A percentile compares a stretch with the other conserved stretches of the same genome.
Evolutionary conservation across 1,139 yeast genomes (phyloP).

Genomic region (Zygosaccharomyces sapae): DNA sequence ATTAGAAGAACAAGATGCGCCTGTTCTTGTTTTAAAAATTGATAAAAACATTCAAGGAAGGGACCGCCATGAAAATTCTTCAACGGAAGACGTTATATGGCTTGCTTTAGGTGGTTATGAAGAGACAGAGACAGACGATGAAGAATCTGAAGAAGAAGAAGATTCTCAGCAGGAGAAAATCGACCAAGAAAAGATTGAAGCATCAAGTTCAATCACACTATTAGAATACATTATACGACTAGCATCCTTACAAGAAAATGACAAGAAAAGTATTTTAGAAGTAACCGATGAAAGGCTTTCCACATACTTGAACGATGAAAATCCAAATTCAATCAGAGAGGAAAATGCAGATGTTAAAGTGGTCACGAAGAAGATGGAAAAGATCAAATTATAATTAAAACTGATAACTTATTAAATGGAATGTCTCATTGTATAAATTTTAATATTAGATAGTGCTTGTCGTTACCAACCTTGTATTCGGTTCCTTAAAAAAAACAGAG

Average conservation of each 20-base stretch:
- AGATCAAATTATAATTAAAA: slow-evolving; percentile 12
- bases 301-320: slow-evolving; percentile 60
- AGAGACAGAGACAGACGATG: slow-evolving; percentile 25
- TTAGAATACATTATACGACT: slow-evolving; percentile 64
- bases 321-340: slow-evolving; percentile 27
- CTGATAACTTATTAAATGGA: background rate
- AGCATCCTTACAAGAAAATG: slow-evolving; percentile 58
- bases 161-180: slow-evolving; percentile 18
- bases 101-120: slow-evolving; percentile 36
- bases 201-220: slow-evolving; percentile 45
- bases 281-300: slow-evolving; percentile 66
- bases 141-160: slow-evolving; percentile 28
- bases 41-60: slow-evolving; percentile 33
- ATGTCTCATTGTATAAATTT: background rate
- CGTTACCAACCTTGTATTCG: background rate
- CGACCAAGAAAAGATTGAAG: slow-evolving; percentile 24
- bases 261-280: slow-evolving; percentile 50
- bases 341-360: slow-evolving; percentile 18
- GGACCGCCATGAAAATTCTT: slow-evolving; percentile 20
- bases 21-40: slow-evolving; percentile 62
- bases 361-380: slow-evolving; percentile 18
- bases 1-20: slow-evolving; percentile 60
- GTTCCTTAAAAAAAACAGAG: too few species aligned
- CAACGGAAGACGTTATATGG: slow-evolving; percentile 31
- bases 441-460: background rate